A percentile compares a stretch with the other conserved stretches of the same genome.
Evolutionary conservation across 768 basidiomycete species (phyloP).

Genomic region (Lentinula guzmanii): DNA sequence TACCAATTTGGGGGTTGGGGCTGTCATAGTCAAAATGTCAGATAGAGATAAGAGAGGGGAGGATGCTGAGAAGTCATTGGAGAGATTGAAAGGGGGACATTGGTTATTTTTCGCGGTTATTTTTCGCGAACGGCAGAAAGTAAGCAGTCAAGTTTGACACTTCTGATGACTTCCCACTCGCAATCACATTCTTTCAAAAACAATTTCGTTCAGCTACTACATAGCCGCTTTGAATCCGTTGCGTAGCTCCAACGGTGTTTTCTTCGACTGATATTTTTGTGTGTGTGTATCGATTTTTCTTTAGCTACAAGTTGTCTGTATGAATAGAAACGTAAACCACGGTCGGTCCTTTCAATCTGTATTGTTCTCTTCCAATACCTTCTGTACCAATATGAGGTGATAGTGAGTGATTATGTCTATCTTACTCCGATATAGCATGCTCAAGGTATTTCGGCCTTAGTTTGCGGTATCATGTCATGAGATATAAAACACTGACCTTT

Average conservation of each 20-base stretch:
- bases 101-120: background rate
- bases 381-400: no score
- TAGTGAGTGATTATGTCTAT: no score
- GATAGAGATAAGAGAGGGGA: background rate
- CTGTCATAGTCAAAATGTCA: background rate
- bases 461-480: no score
- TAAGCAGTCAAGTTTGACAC: background rate
- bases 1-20: background rate
- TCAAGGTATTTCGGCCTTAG: no score
- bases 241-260: background rate
- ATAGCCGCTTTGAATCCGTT: background rate
- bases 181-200: background rate
- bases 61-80: background rate
- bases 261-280: background rate
- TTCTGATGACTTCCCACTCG: background rate
- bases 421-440: no score
- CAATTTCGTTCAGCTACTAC: background rate
- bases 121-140: background rate
- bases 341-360: background rate
- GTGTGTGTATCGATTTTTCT: background rate
- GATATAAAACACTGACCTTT: no score
- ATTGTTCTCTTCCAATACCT: background rate
- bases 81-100: background rate
- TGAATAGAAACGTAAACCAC: background rate
- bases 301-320: background rate